Base-by-base conservation (phyloP, 2,329 filamentous ascomycete species). In the Monosporascus ibericus region DNA sequence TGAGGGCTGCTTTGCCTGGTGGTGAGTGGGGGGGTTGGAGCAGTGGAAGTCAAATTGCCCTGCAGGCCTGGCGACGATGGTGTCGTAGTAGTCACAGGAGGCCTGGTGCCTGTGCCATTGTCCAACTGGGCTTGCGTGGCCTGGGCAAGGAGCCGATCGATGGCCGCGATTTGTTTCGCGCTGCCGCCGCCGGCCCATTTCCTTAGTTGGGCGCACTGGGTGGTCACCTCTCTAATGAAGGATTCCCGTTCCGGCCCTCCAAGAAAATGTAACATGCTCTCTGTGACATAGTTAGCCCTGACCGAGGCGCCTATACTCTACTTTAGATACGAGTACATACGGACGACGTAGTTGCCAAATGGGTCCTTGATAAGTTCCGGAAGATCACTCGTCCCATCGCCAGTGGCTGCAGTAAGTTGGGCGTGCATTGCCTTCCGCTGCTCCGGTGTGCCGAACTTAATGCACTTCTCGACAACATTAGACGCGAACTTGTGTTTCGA, bases 401-500 rank as follows among this genome's bases (percentile, higher is more conserved):
- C 77, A 50, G 81, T 81, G 17, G 76, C 67, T 1, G 77, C 76
- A 2, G 79, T 84, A 25, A 92, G 73, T 53, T 81, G 77, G 48
- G 75, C 74, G 50, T 88, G 80, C 53, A 96, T 90, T 34, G 79
- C 77, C 36, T 76, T 79, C 49, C 87, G 84, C 66, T 95, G 87
- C 48, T 85, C 76, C 20, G 80, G 74, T 0, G 82, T 82, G 20
- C 89, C 90, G 59, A 79, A 81, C 51, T 87, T 77, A 55, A 97
- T 86, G 66, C 91, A 95, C 70, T 90, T 92, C 71, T 99, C 94
- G 1, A 99, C 92, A 3, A 99, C 92, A 62, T 99, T 97, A 64
- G 92, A 96, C 1, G 94, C 92, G 64, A 90, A 95, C 68, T 99
- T 99, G 74, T 97, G 90, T 75, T 91, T 96, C 25, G 91, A 96